Base-by-base conservation (phyloP, 2,329 filamentous ascomycete species). In the Coniochaeta hoffmannii region DNA sequence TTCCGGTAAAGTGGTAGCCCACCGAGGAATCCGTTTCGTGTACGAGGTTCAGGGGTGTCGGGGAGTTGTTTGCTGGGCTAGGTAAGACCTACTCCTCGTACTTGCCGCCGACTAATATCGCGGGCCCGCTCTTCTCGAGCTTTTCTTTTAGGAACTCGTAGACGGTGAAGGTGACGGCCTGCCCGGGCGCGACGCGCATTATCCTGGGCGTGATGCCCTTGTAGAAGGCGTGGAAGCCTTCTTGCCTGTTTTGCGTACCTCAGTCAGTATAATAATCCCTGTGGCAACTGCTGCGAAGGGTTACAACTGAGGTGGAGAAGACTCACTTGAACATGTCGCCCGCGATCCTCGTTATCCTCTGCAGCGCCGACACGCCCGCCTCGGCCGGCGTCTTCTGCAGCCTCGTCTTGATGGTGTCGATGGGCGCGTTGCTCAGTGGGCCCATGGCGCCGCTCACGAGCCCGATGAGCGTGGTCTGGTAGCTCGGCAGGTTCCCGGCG, bases 381-480 rank as follows among this genome's bases (percentile, higher is more conserved):
- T 88, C 81, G 3, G 89, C 91, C 0, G 90, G 90, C 53, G 86
- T 94, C 74, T 90, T 94, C 72, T 99, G 94, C 69, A 99, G 75
- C 53, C 94, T 80, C 41, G 94, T 99, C 85, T 99, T 99, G 78
- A 99, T 97, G 36, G 94, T 99, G 68, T 99, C 94, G 69, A 99
- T 97, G 22, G 94, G 94, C 28, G 95, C 94, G 69, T 99, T 99
- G 64, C 89, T 94, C 67, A 99, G 82, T 5, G 94, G 94, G 1
- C 94, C 94, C 83, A 99, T 95, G 59, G 94, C 94, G 63, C 94
- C 94, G 54, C 85, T 90, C 26, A 99, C 86, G 55, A 99, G 80
- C 32, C 92, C 94, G 63, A 97, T 96, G 7, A 93, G 53, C 6
- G 90, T 92, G 1, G 94, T 99, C 75, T 97, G 91, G 74, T 88